A percentile compares a stretch with the other conserved stretches of the same genome.
These are phyloP conservation scores for Saccharomycopsis olivae DNA, from an alignment of 805 yeast species.

Conservation along the genomic window DNA sequence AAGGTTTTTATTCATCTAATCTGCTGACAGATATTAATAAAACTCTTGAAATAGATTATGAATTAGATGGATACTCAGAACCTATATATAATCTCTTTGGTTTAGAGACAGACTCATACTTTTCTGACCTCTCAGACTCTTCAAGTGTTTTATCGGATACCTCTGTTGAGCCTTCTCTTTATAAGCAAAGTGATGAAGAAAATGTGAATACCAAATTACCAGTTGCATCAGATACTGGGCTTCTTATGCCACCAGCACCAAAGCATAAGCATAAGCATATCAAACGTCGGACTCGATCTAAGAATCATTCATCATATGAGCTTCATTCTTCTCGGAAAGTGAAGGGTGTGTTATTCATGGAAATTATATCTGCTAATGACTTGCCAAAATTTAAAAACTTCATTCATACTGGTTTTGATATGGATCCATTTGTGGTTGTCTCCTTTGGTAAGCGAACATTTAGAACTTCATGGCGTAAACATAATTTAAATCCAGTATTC, in stretches of 20 bases:
- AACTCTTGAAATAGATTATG: background rate
- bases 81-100: background rate
- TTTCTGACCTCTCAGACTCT: constrained; percentile 2
- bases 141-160: constrained; percentile 1
- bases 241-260: background rate
- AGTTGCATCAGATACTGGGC: background rate
- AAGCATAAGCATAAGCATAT: background rate
- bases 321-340: constrained; percentile 30
- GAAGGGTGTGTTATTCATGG: constrained; percentile 67
- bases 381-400: constrained; percentile 65
- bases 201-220: too few relatives aligned
- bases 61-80: too few relatives aligned
- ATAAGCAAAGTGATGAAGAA: too few relatives aligned
- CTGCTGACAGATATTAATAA: background rate
- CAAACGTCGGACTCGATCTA: background rate
- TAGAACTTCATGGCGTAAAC: constrained; percentile 76
- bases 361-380: constrained; percentile 61
- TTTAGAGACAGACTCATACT: background rate
- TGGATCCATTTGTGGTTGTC: constrained; percentile 94
- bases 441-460: constrained; percentile 83
- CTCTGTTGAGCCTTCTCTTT: background rate
- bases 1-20: constrained; percentile 10
- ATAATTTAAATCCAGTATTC: constrained; percentile 72
- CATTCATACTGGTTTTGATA: constrained; percentile 70
- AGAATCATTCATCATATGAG: constrained; percentile 24